These are phyloP conservation scores for Plasmopara viticola DNA, from an alignment of 352 stramenopile genomes.

Conservation along the genomic window DNA sequence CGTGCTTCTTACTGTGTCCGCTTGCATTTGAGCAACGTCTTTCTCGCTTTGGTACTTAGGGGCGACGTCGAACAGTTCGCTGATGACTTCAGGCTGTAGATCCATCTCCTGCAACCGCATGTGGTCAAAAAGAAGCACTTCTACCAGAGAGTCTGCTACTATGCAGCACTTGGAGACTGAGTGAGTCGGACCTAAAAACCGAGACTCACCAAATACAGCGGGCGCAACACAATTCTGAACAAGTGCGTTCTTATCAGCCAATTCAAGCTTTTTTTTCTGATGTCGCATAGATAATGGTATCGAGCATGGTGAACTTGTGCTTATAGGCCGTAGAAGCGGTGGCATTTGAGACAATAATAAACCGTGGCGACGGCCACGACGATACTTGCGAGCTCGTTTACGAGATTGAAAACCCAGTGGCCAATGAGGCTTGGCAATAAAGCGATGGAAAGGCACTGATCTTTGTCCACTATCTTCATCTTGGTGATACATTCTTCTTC, in stretches of 20 bases:
- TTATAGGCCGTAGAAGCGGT: constrained; percentile 1
- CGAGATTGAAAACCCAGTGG: constrained; percentile 51
- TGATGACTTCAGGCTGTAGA: constrained; percentile 45
- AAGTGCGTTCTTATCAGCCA: constrained; percentile 35
- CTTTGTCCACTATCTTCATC: constrained; percentile 17
- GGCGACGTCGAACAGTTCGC: constrained; percentile 40
- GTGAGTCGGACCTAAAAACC: constrained; percentile 44
- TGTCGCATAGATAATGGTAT: constrained; percentile 13
- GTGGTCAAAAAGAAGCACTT: constrained; percentile 66
- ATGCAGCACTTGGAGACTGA: constrained; percentile 53
- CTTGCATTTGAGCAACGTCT: constrained; percentile 39
- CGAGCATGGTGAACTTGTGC: not conserved
- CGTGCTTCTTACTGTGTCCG: constrained; percentile 18
- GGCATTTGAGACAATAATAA: constrained; percentile 23
- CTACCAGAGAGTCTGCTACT: constrained; percentile 59
- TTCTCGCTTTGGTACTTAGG: constrained; percentile 58
- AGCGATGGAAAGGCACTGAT: constrained; percentile 47
- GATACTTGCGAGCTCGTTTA: constrained; percentile 43
- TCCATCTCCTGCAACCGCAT: constrained; percentile 75
- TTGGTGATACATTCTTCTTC: constrained; percentile 1
- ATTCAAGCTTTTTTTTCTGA: constrained; percentile 23
- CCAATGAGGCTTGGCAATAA: constrained; percentile 56
- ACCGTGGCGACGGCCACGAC: constrained; percentile 40
- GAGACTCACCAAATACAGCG: constrained; percentile 60
- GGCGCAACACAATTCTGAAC: constrained; percentile 40